Base-by-base conservation (phyloP, 306 rosid species). In the Clitoria ternatea region DNA sequence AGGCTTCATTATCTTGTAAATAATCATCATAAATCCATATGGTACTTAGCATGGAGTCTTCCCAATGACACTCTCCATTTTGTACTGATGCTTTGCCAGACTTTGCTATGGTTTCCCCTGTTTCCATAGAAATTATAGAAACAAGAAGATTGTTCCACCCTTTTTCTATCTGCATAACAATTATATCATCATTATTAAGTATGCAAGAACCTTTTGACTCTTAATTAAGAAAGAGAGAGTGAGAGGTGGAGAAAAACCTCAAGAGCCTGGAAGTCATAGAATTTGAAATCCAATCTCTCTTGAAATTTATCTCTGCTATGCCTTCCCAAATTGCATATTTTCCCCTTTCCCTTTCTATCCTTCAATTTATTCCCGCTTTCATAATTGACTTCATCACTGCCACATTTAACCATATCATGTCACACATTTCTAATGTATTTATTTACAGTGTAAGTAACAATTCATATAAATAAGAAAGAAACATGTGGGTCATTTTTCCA, bases 111-210 rank as follows among this genome's bases (percentile, higher is more conserved):
- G 74, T 75, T 75, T 80, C 66, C 27, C 84, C 84, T 5, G 69
- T 54, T 69, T 74, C 59, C 17, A 36, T 71, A 7, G 39, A 61
- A 35, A 69, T 62, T 10, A 74, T 75, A 24, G 72, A 62, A 26
- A 80, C 72, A 65, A 69, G 62, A 44, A 80, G 69, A 37, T 74
- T 72, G 77, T 80, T 75, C 80, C 84, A 74, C 62, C 80, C 84
- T 18, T 74, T 70, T 42, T 71, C 73, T 39, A 80, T 67, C 77
- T 79, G 66, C 79, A 60, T 32, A 1, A 48, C 39, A 11, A 39
- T 26, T 15, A 24, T 15, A 37, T 11, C 8, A 22, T 15, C 18
- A 47, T 27, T 32, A 48, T 18, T 48, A 23, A 4, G 24, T 32
- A 17, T 7, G 5, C 14, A 18, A 10, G 29, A 60, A 30, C 14